Conservation (phyloP, 371 early-diverging fungal species). For the Mortierella sp. region DNA sequence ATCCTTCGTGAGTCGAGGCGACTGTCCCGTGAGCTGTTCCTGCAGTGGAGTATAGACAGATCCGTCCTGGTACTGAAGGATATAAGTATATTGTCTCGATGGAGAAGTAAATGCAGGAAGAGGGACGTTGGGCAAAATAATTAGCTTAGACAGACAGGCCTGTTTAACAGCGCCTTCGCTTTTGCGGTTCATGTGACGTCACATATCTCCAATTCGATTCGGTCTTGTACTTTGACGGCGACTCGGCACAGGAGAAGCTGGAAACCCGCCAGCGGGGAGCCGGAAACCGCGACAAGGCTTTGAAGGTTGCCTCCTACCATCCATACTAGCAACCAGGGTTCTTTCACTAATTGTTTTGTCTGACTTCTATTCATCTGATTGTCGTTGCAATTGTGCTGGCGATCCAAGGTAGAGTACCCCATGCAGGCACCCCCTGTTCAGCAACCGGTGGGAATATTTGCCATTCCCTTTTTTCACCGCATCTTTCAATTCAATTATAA, state of each 20-base stretch:
- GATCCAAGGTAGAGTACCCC: too few relatives aligned
- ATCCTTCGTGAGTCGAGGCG: slow-evolving; percentile 10
- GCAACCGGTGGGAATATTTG: neutral
- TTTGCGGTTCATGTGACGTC: too few relatives aligned
- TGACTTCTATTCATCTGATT: too few relatives aligned
- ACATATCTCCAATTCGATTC: too few relatives aligned
- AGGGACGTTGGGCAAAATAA: neutral
- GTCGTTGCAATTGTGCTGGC: too few relatives aligned
- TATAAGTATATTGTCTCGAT: neutral
- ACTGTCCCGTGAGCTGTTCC: neutral
- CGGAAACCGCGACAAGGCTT: neutral
- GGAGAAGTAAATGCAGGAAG: neutral
- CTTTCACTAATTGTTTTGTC: too few relatives aligned
- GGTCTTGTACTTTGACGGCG: neutral
- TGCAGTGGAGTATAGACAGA: neutral
- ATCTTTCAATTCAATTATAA: neutral
- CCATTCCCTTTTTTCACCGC: neutral
- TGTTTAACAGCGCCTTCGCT: too few relatives aligned
- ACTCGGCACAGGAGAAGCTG: neutral
- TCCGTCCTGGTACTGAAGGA: neutral
- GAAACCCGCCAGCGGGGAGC: neutral
- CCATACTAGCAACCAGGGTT: too few relatives aligned
- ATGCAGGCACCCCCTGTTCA: too few relatives aligned
- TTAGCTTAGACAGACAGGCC: too few relatives aligned
- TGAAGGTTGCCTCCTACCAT: neutral